phyloP scores from a whole-genome alignment of 306 rosid species.

The Quercus wislizeni region DNA sequence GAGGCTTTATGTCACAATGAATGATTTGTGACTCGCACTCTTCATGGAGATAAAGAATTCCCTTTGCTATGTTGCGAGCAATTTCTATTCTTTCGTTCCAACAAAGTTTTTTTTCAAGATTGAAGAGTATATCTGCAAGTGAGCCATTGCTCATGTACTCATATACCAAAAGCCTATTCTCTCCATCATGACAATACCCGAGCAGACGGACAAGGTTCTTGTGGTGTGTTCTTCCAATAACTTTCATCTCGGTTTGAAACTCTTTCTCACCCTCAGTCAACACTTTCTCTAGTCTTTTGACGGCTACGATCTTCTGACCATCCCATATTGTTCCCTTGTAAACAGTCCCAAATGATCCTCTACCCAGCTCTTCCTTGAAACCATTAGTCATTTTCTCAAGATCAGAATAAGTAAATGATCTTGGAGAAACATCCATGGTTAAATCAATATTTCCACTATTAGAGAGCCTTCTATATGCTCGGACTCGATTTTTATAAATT shows the following conservation, averaged over 20 bases:
- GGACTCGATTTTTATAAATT: not conserved
- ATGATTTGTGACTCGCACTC: not conserved
- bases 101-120: too few species aligned
- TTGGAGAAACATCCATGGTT: not conserved
- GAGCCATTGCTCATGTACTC: too few species aligned
- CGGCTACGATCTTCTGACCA: not conserved
- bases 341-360: not conserved
- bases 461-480: not conserved
- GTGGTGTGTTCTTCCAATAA: too few species aligned
- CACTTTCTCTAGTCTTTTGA: not conserved
- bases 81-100: not conserved
- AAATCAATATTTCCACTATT: not conserved
- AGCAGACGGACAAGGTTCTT: too few species aligned
- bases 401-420: not conserved
- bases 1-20: not conserved
- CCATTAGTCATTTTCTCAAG: not conserved
- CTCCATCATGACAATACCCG: too few species aligned
- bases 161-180: too few species aligned
- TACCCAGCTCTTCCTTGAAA: not conserved
- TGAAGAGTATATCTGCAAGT: too few species aligned
- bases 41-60: not conserved
- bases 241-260: too few species aligned
- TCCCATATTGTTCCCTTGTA: not conserved
- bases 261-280: too few species aligned
- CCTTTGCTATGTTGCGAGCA: not conserved